A percentile compares a stretch with the other conserved stretches of the same genome.
Conservation (phyloP, 352 stramenopile species). For the Chrysophaeum taylorii region DNA sequence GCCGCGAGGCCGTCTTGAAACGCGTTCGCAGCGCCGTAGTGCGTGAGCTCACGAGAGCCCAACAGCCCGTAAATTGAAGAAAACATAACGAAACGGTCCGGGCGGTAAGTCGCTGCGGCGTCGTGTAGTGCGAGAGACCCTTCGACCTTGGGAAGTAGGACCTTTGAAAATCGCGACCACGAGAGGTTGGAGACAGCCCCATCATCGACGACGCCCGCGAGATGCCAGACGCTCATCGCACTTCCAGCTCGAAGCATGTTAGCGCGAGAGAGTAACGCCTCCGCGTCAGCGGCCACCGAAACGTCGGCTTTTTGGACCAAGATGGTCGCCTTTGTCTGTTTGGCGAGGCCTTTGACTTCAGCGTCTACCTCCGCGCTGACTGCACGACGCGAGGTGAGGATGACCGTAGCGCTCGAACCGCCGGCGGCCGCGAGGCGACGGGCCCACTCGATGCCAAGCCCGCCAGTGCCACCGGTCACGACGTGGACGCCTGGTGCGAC, state of each 20-base stretch:
- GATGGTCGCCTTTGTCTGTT: background rate
- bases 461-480: background rate
- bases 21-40: background rate
- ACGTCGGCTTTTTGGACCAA: background rate
- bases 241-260: background rate
- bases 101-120: background rate
- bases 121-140: background rate
- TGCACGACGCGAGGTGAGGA: background rate
- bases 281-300: background rate
- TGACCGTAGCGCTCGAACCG: background rate
- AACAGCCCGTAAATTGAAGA: background rate
- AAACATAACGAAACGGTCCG: background rate
- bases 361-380: background rate
- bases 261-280: background rate
- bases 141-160: background rate
- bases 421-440: background rate
- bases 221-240: background rate
- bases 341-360: background rate
- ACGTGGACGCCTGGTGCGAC: background rate
- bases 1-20: slow-evolving; percentile 1
- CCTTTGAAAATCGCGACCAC: background rate
- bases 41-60: background rate
- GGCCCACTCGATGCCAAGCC: background rate
- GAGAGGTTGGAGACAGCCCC: background rate
- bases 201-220: background rate